A percentile compares a stretch with the other conserved stretches of the same genome.
These are phyloP conservation scores for Hyaloraphidium curvatum DNA, from an alignment of 192 early-diverging fungal species.

Conservation along the genomic window DNA sequence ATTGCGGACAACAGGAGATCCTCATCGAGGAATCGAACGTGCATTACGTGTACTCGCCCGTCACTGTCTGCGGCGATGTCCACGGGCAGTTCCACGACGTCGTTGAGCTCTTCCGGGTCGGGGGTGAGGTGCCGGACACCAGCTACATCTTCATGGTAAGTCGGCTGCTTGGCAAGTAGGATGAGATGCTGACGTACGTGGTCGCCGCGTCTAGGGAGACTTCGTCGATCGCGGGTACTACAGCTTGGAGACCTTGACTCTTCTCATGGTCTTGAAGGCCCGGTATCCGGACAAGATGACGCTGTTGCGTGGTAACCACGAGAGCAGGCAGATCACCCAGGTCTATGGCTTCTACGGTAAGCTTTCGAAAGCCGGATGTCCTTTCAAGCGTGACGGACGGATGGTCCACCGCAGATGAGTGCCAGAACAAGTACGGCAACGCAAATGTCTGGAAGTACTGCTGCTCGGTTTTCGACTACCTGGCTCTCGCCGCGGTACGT, in stretches of 20 bases:
- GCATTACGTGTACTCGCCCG: conserved; percentile 85
- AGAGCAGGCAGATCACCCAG: conserved; percentile 91
- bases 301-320: conserved; percentile 87
- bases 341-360: conserved; percentile 89
- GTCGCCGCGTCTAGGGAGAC: conserved; percentile 46
- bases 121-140: conserved; percentile 80
- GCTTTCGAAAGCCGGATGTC: neutral
- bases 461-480: conserved; percentile 80
- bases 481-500: conserved; percentile 74
- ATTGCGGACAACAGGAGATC: conserved; percentile 37
- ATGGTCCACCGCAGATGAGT: conserved; percentile 48
- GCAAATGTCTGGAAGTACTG: conserved; percentile 93
- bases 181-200: neutral
- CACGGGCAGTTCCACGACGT: conserved; percentile 92
- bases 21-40: conserved; percentile 98
- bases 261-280: conserved; percentile 84
- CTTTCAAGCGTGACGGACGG: neutral
- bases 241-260: conserved; percentile 85
- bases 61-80: conserved; percentile 96
- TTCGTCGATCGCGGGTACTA: conserved; percentile 98
- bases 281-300: conserved; percentile 95
- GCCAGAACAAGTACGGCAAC: conserved; percentile 85
- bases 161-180: neutral
- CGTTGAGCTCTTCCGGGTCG: conserved; percentile 85
- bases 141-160: conserved; percentile 95